Base-by-base conservation (phyloP, 1,284 basidiomycete genomes). In the Ceratobasidium papillatum region DNA sequence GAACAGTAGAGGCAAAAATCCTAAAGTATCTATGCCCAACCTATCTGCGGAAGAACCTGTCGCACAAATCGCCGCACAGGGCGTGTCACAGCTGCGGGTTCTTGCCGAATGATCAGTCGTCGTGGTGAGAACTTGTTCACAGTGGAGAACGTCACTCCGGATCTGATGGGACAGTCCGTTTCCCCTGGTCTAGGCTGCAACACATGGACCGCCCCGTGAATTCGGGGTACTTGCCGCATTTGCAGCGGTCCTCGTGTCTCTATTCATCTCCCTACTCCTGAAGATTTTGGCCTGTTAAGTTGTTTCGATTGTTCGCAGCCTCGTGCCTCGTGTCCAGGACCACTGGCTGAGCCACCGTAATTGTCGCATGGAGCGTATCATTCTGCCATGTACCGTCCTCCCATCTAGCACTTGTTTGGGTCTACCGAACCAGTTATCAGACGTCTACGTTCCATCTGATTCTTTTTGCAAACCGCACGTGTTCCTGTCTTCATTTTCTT, bases 151-250 rank as follows among this genome's bases (percentile, higher is more conserved):
- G 52, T 34, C 30, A 19, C 32, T 8, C 56, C 14, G 56, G 30
- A n/a, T 59, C 56, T 36, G 56, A 59, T 59, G 56, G 56, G 32
- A 4, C 9, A 4, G 3, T 19, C 30, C 56, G 32, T 32, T 59
- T 19, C 36, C 56, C 56, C 56, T 59, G 56, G 56, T 7, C 56
- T 38, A 59, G 56, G 56, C 36, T 59, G 56, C 56, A 22, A 52
- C 51, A 52, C 51, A 52, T 30, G 51, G 22, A 7, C 32, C 9
- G n/a, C 56, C 36, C 19, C 17, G 22, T 38, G 56, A 59, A 59
- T 59, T 59, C 32, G 36, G 56, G 30, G 56, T 22, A 19, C 36
- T 36, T 59, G 56, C 56, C 56, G 14, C 32, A 59, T 59, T 59
- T 22, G 56, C 17, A 36, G 32, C n/a, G 9, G 32, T 59, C 56